Evolutionary conservation across 148 eudicot species (phyloP).

Genomic region (Rhododendron ferrugineum): DNA sequence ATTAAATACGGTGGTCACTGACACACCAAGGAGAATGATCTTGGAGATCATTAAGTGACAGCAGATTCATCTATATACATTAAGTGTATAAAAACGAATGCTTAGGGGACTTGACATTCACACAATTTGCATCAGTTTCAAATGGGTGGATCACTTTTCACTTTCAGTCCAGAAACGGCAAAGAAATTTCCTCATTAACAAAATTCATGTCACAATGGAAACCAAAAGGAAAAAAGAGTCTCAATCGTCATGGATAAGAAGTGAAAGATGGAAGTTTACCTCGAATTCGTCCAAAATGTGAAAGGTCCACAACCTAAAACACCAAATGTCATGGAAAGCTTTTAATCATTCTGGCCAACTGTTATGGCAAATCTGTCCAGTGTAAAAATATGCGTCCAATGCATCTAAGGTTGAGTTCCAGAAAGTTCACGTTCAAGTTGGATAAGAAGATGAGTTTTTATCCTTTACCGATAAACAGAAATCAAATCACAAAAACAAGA

Average conservation of each 20-base stretch:
- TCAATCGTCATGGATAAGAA: background rate
- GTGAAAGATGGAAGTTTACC: slow-evolving; percentile 27
- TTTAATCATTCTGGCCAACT: background rate
- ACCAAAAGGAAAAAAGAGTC: background rate
- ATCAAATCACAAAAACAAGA: background rate
- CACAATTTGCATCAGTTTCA: background rate
- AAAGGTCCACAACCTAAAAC: slow-evolving; percentile 60
- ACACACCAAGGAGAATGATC: background rate
- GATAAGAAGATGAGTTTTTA: slow-evolving; percentile 1
- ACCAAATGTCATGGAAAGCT: background rate
- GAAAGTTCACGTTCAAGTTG: background rate
- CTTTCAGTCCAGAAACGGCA: background rate
- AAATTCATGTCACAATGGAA: background rate
- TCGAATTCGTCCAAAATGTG: slow-evolving; percentile 63
- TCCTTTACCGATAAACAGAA: background rate
- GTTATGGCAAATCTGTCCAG: background rate
- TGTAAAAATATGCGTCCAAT: background rate
- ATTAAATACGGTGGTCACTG: background rate
- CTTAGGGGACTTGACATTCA: background rate
- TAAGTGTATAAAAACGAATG: background rate
- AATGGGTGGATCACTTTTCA: background rate
- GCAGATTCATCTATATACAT: background rate
- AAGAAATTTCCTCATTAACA: background rate
- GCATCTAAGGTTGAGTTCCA: background rate
- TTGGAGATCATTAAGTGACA: background rate